Conservation (phyloP, 1,284 basidiomycete species). For the Coriolopsis trogii region DNA sequence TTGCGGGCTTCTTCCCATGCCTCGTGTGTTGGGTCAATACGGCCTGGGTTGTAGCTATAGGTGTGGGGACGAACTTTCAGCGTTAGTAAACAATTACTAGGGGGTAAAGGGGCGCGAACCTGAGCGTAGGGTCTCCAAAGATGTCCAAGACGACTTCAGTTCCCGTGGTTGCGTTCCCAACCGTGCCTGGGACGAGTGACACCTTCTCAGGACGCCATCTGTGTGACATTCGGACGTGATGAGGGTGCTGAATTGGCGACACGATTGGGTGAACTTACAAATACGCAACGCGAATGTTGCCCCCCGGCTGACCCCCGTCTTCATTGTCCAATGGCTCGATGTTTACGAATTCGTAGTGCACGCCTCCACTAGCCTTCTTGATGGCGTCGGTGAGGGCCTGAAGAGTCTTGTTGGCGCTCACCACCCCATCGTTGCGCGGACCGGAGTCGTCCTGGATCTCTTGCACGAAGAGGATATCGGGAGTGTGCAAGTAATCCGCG, state of each 20-base stretch:
- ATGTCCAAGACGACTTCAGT: conserved; percentile 22
- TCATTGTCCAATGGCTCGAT: conserved; percentile 55
- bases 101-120: not conserved
- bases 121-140: conserved; percentile 23
- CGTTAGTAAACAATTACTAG: too few species aligned
- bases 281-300: conserved; percentile 66
- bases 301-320: conserved; percentile 68
- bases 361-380: conserved; percentile 41
- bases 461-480: conserved; percentile 67
- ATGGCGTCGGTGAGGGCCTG: conserved; percentile 54
- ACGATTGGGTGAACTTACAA: conserved; percentile 36
- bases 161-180: conserved; percentile 30
- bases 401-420: conserved; percentile 58
- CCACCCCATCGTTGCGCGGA: conserved; percentile 54
- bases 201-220: conserved; percentile 34
- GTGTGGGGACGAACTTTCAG: not conserved
- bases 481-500: conserved; percentile 50
- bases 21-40: conserved; percentile 57
- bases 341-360: conserved; percentile 51
- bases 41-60: conserved; percentile 61
- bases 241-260: conserved; percentile 1
- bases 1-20: conserved; percentile 66
- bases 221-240: not conserved
- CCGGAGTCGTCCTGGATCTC: conserved; percentile 71
- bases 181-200: conserved; percentile 27